A percentile compares a stretch with the other conserved stretches of the same genome.
These are phyloP conservation scores for Meyerozyma sp. DNA, from an alignment of 1,139 yeast genomes.

Conservation along the genomic window DNA sequence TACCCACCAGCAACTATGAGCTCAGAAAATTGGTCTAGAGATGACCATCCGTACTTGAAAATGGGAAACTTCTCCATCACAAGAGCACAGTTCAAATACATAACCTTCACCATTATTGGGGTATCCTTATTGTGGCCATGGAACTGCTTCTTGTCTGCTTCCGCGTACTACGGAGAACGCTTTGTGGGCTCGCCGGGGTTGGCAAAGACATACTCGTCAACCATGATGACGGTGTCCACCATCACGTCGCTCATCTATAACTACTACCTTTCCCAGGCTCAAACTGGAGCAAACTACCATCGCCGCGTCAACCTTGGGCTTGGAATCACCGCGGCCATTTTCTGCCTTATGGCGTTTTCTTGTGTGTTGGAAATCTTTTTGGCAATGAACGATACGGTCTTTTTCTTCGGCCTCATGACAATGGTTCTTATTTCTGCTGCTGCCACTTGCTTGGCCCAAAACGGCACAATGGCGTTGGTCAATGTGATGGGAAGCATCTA, in stretches of 20 bases:
- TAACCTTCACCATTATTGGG: constrained; percentile 67
- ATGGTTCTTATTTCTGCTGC: constrained; percentile 56
- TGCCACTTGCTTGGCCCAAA: constrained; percentile 75
- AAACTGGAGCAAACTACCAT: constrained; percentile 57
- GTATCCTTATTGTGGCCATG: constrained; percentile 90
- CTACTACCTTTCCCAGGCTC: constrained; percentile 62
- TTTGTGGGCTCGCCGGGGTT: constrained; percentile 50
- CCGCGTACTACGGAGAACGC: constrained; percentile 70
- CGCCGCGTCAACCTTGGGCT: constrained; percentile 58
- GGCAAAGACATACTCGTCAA: constrained; percentile 63
- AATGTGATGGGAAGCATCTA: constrained; percentile 72
- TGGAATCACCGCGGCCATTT: constrained; percentile 48
- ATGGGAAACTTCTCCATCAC: constrained; percentile 13
- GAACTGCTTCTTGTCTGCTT: constrained; percentile 86
- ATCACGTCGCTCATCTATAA: constrained; percentile 60
- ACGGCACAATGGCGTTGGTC: constrained; percentile 85
- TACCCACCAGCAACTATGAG: background rate
- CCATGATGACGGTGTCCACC: constrained; percentile 89
- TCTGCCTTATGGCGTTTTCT: constrained; percentile 44
- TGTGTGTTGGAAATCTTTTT: constrained; percentile 41
- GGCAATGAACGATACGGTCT: constrained; percentile 31
- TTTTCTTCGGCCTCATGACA: constrained; percentile 47
- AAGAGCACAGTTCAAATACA: constrained; percentile 45
- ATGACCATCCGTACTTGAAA: constrained; percentile 24
- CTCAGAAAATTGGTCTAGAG: background rate